phyloP scores from a whole-genome alignment of 495 filamentous ascomycete genomes.

The Aspergillus kassunensis region DNA sequence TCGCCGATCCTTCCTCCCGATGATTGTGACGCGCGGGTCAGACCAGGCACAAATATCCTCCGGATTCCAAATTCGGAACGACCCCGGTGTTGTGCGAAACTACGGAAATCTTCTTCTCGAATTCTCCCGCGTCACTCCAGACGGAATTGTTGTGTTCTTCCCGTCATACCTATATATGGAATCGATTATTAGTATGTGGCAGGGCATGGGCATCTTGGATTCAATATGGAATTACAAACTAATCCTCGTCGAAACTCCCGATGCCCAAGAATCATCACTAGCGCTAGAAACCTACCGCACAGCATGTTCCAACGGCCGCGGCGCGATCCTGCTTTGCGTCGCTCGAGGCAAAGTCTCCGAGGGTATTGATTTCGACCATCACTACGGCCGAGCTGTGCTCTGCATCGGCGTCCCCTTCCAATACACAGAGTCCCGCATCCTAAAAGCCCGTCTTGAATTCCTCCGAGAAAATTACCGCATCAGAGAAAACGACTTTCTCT shows the following conservation, averaged over 20 bases:
- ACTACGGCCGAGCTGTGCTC: conserved; percentile 94
- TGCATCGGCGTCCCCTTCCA: conserved; percentile 98
- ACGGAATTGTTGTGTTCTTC: conserved; percentile 98
- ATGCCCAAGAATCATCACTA: conserved; percentile 93
- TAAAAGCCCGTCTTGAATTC: conserved; percentile 95
- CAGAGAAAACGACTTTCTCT: conserved; percentile 94
- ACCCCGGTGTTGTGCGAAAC: conserved; percentile 89
- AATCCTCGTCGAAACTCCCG: conserved; percentile 95
- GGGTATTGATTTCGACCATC: conserved; percentile 98
- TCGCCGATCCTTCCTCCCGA: conserved; percentile 89
- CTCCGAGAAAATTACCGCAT: conserved; percentile 95
- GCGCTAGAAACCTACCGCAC: conserved; percentile 96
- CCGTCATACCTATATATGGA: conserved; percentile 99
- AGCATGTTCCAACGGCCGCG: conserved; percentile 93
- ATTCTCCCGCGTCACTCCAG: conserved; percentile 90
- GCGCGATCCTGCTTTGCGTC: conserved; percentile 89
- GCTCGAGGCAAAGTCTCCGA: conserved; percentile 96
- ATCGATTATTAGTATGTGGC: conserved; percentile 97
- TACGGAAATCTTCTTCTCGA: conserved; percentile 91
- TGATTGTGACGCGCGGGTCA: conserved; percentile 93
- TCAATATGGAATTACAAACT: conserved; percentile 99
- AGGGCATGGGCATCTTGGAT: conserved; percentile 94
- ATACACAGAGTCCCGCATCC: conserved; percentile 95
- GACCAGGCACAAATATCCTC: conserved; percentile 91
- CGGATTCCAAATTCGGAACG: conserved; percentile 89